phyloP scores from a whole-genome alignment of 2,329 filamentous ascomycete species.

The Aspergillus felis region DNA sequence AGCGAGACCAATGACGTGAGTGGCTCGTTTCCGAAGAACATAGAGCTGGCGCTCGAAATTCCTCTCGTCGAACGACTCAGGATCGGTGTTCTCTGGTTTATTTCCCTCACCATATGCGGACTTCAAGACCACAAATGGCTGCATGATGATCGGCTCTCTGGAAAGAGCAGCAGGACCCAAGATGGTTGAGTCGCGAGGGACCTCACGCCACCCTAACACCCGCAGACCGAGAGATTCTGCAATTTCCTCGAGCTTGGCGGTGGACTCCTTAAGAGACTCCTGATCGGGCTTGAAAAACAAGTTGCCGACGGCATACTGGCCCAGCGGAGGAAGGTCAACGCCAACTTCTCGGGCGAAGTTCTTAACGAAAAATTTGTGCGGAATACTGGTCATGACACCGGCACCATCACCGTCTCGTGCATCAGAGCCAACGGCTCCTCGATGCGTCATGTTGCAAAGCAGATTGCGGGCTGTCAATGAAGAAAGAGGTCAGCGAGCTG shows the following conservation, averaged over 20 bases:
- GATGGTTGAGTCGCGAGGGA: slow-evolving; percentile 87
- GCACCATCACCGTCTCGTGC: slow-evolving; percentile 96
- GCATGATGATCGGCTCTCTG: slow-evolving; percentile 89
- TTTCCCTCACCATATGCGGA: slow-evolving; percentile 79
- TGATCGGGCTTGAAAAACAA: slow-evolving; percentile 97
- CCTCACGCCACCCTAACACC: slow-evolving; percentile 93
- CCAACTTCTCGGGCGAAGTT: slow-evolving; percentile 92
- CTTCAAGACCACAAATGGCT: slow-evolving; percentile 88
- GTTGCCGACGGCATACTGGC: slow-evolving; percentile 96
- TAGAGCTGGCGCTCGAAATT: slow-evolving; percentile 92
- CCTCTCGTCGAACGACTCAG: slow-evolving; percentile 75
- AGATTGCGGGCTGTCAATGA: slow-evolving; percentile 69
- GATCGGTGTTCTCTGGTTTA: slow-evolving; percentile 73
- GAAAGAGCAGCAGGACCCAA: slow-evolving; percentile 90
- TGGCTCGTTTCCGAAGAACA: slow-evolving; percentile 88
- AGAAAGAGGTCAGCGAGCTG: slow-evolving; percentile 28
- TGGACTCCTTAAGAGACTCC: slow-evolving; percentile 84
- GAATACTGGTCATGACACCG: slow-evolving; percentile 99
- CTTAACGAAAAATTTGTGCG: slow-evolving; percentile 97
- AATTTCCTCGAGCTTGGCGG: slow-evolving; percentile 89
- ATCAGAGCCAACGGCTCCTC: slow-evolving; percentile 95
- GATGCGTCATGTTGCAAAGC: slow-evolving; percentile 99
- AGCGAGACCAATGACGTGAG: slow-evolving; percentile 88
- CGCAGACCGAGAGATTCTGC: slow-evolving; percentile 82
- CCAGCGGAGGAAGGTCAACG: slow-evolving; percentile 78